Base-by-base conservation (phyloP, 2,329 filamentous ascomycete genomes). In the Apiospora phragmitis region DNA sequence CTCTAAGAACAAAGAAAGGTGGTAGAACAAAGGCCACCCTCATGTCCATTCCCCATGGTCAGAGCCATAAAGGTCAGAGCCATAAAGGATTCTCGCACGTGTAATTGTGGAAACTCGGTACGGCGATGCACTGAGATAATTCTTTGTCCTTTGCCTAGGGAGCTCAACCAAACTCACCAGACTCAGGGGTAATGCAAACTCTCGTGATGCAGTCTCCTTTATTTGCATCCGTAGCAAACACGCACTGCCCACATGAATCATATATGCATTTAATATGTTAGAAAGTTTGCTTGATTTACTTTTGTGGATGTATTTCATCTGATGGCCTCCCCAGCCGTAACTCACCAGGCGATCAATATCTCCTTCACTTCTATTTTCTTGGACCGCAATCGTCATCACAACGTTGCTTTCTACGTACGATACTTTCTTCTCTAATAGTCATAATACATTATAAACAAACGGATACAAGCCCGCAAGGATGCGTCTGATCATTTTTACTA, bases 91-190 rank as follows among this genome's bases (percentile, higher is more conserved):
- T 4, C 1, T 29, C 26, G 26, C 14, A 4, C 3, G 6, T 35
- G 26, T 18, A 3, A 32, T 29, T 32, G 14, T 21, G 21, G 26
- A 32, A 59, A 26, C n/a, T 4, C n/a, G 4, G 21, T 8, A 9
- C 5, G 3, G 21, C n/a, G 6, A 4, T 12, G 11, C 0, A 0
- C n/a, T 12, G 11, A 1, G 9, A 5, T 5, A 3, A 9, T 9
- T 49, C 47, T 26, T 49, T 49, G 47, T 49, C 9, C n/a, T 11
- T 12, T 4, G 21, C 0, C 4, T 26, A 2, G 4, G 24, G 11
- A 14, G 11, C n/a, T 4, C n/a, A 49, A 11, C 3, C 6, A 43
- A 43, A 26, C 8, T 4, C 0, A 5, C n/a, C n/a, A 26, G 2
- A 4, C 3, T 24, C 47, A 14, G n/a, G 47, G 9, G 47, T 11